Conservation (phyloP, 305 asterid genomes). For the Solanum hybrid region DNA sequence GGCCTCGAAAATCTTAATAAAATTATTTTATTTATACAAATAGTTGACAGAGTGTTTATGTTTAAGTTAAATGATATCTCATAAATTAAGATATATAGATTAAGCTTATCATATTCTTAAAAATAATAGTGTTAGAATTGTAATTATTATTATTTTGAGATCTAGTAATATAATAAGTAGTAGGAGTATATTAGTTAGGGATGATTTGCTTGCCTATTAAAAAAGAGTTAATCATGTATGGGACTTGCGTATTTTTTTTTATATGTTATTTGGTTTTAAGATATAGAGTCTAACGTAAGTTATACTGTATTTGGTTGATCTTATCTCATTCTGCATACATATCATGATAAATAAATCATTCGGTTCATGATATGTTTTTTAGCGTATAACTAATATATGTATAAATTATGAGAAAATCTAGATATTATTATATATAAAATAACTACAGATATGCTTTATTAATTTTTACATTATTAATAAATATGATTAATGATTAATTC, state of each 20-base stretch:
- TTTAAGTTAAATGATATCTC: not conserved
- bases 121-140: not conserved
- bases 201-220: not conserved
- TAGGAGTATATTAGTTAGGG: not conserved
- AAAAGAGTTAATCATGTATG: not conserved
- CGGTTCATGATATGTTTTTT: no score
- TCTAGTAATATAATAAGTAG: not conserved
- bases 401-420: no score
- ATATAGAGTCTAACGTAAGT: not conserved
- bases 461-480: not conserved
- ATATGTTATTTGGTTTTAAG: not conserved
- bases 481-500: not conserved
- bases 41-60: not conserved
- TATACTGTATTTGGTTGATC: not conserved
- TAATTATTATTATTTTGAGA: not conserved
- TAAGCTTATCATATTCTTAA: not conserved
- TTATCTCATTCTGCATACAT: not conserved
- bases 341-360: not conserved
- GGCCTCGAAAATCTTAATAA: not conserved
- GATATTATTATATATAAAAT: not conserved
- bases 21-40: no score
- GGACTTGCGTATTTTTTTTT: not conserved
- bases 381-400: no score
- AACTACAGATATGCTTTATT: not conserved
- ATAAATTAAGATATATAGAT: not conserved